Conservation (phyloP, 768 basidiomycete genomes). For the Lepiota venenata region DNA sequence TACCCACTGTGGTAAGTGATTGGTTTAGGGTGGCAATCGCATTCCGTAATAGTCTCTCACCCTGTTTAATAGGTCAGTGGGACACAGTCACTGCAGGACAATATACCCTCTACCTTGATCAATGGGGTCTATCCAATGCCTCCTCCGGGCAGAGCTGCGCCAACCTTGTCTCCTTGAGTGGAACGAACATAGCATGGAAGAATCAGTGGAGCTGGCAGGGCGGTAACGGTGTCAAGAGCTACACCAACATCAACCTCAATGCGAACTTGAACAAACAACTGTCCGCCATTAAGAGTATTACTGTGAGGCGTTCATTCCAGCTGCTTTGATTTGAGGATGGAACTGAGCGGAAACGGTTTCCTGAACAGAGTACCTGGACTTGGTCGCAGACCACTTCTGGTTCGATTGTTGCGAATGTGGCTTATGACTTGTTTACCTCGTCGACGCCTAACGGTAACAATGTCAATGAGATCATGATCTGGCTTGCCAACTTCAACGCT, state of each 20-base stretch:
- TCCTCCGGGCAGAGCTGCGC: conserved; percentile 51
- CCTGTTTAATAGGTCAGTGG: conserved; percentile 41
- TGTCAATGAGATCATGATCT: conserved; percentile 58
- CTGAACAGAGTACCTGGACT: conserved; percentile 45
- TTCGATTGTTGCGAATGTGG: conserved; percentile 48
- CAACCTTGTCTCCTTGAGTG: conserved; percentile 37
- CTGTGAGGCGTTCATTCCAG: conserved; percentile 33
- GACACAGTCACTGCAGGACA: conserved; percentile 39
- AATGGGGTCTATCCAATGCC: conserved; percentile 38
- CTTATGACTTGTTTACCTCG: conserved; percentile 66
- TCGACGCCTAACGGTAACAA: conserved; percentile 42
- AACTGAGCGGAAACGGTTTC: neutral
- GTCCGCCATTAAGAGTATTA: conserved; percentile 50
- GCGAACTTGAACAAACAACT: conserved; percentile 49
- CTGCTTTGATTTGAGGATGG: neutral
- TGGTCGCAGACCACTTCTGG: conserved; percentile 48
- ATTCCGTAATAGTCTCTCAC: no score
- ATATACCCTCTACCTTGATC: conserved; percentile 51
- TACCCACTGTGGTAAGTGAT: conserved; percentile 36
- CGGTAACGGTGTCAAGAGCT: conserved; percentile 55
- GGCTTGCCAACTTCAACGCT: conserved; percentile 57
- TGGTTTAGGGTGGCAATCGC: no score
- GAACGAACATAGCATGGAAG: conserved; percentile 44
- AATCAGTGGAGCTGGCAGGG: conserved; percentile 54
- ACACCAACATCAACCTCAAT: conserved; percentile 53